These are phyloP conservation scores for Solanum sparsipilum DNA, from an alignment of 257 asterid genomes.

Conservation along the genomic window DNA sequence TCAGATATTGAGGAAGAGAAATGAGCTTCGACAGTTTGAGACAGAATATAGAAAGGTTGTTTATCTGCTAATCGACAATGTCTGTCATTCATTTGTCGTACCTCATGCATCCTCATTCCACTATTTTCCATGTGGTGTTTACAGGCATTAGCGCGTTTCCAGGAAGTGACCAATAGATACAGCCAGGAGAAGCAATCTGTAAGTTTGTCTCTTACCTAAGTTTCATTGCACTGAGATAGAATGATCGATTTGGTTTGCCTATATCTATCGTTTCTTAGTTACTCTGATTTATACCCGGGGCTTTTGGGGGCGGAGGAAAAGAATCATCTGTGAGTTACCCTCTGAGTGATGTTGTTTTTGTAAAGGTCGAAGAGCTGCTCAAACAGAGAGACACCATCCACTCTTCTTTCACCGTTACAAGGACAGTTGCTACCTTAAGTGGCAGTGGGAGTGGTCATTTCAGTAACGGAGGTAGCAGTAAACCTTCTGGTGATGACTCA, in stretches of 20 bases:
- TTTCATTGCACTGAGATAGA: background rate
- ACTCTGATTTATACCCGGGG: background rate
- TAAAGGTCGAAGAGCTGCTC: slow-evolving; percentile 90
- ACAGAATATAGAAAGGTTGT: slow-evolving; percentile 91
- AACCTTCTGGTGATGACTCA: slow-evolving; percentile 42
- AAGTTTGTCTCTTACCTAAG: slow-evolving; percentile 27
- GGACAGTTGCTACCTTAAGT: slow-evolving; percentile 34
- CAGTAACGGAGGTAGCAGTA: slow-evolving; percentile 84
- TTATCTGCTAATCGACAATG: background rate
- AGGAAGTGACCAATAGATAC: slow-evolving; percentile 92
- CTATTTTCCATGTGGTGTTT: slow-evolving; percentile 4
- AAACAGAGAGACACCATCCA: slow-evolving; percentile 84
- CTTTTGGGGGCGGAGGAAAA: background rate
- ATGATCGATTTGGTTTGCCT: background rate
- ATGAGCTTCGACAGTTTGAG: slow-evolving; percentile 90
- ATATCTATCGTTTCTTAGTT: background rate
- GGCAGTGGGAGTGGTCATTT: slow-evolving; percentile 66
- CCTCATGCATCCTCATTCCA: background rate
- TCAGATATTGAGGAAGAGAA: slow-evolving; percentile 91
- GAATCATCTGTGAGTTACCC: background rate
- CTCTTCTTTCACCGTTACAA: slow-evolving; percentile 67
- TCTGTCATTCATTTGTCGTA: background rate
- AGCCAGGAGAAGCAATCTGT: slow-evolving; percentile 88
- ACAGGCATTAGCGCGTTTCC: slow-evolving; percentile 95
- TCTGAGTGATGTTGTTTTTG: background rate